A percentile compares a stretch with the other conserved stretches of the same genome.
phyloP scores from a whole-genome alignment of 1,284 basidiomycete species.

The Melampsora larici-populina region DNA sequence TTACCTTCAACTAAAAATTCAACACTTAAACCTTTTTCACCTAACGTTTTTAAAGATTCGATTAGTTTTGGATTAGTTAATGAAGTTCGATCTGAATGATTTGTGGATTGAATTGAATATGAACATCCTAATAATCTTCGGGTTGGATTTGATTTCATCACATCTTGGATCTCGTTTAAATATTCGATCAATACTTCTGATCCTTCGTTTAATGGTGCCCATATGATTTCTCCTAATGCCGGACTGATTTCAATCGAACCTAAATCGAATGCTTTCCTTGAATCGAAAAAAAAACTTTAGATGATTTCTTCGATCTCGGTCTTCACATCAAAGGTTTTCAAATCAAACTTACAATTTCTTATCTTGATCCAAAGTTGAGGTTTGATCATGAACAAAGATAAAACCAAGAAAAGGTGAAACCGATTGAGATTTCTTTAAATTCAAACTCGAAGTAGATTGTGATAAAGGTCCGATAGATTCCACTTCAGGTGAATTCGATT shows the following conservation, averaged over 20 bases:
- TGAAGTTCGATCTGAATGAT: background rate
- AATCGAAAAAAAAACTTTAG: background rate
- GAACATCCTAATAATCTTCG: slow-evolving; percentile 24
- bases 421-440: background rate
- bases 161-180: slow-evolving; percentile 4
- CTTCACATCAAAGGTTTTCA: too few relatives aligned
- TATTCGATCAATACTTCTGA: slow-evolving; percentile 17
- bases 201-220: slow-evolving; percentile 36
- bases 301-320: background rate
- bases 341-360: background rate
- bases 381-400: background rate
- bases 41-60: slow-evolving; percentile 23
- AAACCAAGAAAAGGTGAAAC: background rate
- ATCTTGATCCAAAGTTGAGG: background rate
- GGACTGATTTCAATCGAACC: slow-evolving; percentile 14
- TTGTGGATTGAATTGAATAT: slow-evolving; percentile 22
- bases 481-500: slow-evolving; percentile 6
- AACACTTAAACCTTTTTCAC: slow-evolving; percentile 24
- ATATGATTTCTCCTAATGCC: slow-evolving; percentile 19
- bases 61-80: slow-evolving; percentile 20
- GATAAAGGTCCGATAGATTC: background rate
- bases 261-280: slow-evolving; percentile 2
- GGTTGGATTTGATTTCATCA: background rate
- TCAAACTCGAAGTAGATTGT: background rate
- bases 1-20: slow-evolving; percentile 40